A percentile compares a stretch with the other conserved stretches of the same genome.
Evolutionary conservation across 768 basidiomycete species (phyloP).

Genomic region (Phanerodontia chrysosporium): DNA sequence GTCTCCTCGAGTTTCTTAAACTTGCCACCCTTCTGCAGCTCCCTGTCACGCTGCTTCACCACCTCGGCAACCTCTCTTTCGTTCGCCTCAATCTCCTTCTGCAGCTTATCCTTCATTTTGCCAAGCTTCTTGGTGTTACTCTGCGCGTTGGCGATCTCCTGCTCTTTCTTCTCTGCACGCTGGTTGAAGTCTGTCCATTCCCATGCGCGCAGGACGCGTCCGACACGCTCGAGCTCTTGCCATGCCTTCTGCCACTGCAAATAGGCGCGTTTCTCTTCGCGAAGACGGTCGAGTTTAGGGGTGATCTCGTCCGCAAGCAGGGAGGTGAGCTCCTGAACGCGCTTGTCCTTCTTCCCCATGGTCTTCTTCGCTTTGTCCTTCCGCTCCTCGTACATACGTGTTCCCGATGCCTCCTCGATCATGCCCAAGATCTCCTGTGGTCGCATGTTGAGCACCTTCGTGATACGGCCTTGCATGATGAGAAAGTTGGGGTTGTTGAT

Average conservation of each 20-base stretch:
- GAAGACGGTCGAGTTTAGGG: constrained; percentile 89
- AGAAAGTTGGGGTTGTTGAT: constrained; percentile 99
- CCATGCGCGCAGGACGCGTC: constrained; percentile 77
- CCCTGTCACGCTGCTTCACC: constrained; percentile 73
- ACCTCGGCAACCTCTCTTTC: constrained; percentile 68
- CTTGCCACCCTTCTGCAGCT: constrained; percentile 91
- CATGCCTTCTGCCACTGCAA: constrained; percentile 87
- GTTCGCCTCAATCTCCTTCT: constrained; percentile 53
- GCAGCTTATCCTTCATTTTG: constrained; percentile 45
- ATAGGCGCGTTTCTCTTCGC: constrained; percentile 83
- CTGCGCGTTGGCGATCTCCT: constrained; percentile 48
- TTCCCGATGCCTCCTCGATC: constrained; percentile 98
- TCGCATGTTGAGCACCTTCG: constrained; percentile 97
- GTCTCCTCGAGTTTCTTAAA: constrained; percentile 81
- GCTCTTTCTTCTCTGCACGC: constrained; percentile 50
- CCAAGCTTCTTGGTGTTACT: constrained; percentile 44
- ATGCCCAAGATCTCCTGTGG: constrained; percentile 96
- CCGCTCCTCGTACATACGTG: constrained; percentile 97
- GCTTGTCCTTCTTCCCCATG: constrained; percentile 96
- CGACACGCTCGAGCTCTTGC: constrained; percentile 83
- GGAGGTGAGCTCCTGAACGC: constrained; percentile 81
- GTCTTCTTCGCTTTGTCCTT: constrained; percentile 96
- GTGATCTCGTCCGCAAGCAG: constrained; percentile 86
- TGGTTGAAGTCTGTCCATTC: constrained; percentile 73
- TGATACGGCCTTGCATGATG: constrained; percentile 99